Base-by-base conservation (phyloP, 1,284 basidiomycete genomes). In the Heterobasidion parviporum region DNA sequence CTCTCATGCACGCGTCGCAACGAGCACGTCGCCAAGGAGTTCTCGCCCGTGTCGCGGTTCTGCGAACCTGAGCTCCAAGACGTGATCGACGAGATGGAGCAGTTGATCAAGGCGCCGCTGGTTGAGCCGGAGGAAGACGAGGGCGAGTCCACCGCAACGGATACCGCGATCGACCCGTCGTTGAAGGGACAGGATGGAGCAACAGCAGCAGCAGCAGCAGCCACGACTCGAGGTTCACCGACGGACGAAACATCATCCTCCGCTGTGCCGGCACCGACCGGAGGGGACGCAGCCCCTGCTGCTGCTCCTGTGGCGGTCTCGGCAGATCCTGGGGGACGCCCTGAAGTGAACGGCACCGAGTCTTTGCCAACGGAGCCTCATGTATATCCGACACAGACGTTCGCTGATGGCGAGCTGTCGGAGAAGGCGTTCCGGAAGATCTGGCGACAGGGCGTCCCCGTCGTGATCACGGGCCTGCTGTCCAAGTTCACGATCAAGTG, bases 41-140 rank as follows among this genome's bases (percentile, higher is more conserved):
- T 95, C 64, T 82, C 85, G 6, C 88, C 94, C 1, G 83, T 94
- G 65, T 87, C 91, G 4, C 76, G 91, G 44, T 92, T 94, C 64
- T 79, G 79, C 54, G 74, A 76, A 55, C 70, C 72, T 2, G 89
- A 93, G 66, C 72, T 94, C 15, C 75, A 76, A 9, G 72, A 77
- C 52, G 80, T 85, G 6, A 80, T 92, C 54, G 63, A 68, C 46
- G 82, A 85, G 55, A 91, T 94, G 87, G 75, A 82, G 61, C 67
- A 59, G 26, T 68, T 89, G 55, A 90, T 94, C 87, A 75, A 82
- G 61, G 67, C 59, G 33, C 68, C 89, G 45, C 57, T 84, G 14
- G 54, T 48, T 32, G 46, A 52, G 52, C 48, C 35, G 44, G 47
- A 50, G 35, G 36, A 48, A 55, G 61, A 61, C 56, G 56, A 54